A percentile compares a stretch with the other conserved stretches of the same genome.
phyloP scores from a whole-genome alignment of 345 rosid genomes.

The Hevea brasiliensis region DNA sequence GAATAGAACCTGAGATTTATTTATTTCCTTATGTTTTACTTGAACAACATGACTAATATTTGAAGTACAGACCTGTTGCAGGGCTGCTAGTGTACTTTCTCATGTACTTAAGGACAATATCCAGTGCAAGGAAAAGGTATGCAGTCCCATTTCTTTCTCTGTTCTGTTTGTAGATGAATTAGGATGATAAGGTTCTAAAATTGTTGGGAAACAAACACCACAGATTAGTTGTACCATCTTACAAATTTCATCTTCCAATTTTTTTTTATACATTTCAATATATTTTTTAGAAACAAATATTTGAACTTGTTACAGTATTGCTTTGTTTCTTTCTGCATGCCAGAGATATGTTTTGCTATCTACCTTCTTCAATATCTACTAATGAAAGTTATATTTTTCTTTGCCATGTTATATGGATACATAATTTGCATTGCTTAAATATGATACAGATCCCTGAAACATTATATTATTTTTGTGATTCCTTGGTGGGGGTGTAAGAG shows the following conservation, averaged over 20 bases:
- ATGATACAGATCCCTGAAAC: background rate
- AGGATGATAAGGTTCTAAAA: conserved; percentile 4
- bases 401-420: background rate
- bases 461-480: background rate
- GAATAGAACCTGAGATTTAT: conserved; percentile 11
- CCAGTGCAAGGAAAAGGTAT: conserved; percentile 90
- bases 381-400: background rate
- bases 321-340: background rate
- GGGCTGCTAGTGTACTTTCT: conserved; percentile 95
- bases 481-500: background rate
- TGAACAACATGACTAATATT: conserved; percentile 28
- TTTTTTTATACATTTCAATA: background rate
- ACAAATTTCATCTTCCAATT: background rate
- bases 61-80: conserved; percentile 75
- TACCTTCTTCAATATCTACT: background rate
- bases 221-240: background rate
- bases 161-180: background rate
- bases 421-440: background rate
- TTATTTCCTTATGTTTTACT: background rate
- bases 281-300: background rate
- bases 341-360: background rate
- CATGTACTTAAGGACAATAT: conserved; percentile 75
- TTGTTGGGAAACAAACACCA: background rate
- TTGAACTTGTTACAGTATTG: background rate
- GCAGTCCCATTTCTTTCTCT: background rate